A percentile compares a stretch with the other conserved stretches of the same genome.
Evolutionary conservation across 257 asterid species (phyloP).

Genomic region (Solanum clarkiae): DNA sequence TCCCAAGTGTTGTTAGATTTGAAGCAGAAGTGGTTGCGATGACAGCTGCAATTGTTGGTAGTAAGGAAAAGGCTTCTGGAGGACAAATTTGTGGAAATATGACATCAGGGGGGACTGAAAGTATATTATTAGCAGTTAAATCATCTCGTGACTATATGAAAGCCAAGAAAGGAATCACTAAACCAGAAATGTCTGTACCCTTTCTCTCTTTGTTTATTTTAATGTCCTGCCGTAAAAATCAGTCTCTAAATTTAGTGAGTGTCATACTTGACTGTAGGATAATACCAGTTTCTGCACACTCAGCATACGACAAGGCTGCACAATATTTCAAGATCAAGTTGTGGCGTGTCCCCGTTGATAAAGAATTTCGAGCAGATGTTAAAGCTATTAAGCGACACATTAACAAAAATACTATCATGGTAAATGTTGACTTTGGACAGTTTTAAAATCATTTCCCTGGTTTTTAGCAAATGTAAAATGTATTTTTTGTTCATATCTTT

Average conservation of each 20-base stretch:
- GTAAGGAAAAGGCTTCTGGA: constrained; percentile 70
- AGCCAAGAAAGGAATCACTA: constrained; percentile 66
- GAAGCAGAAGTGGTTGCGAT: constrained; percentile 91
- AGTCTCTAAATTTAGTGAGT: constrained; percentile 9
- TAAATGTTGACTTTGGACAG: constrained; percentile 6
- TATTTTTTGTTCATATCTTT: not conserved
- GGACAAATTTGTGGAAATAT: constrained; percentile 93
- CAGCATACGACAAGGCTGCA: constrained; percentile 98
- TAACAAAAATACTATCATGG: constrained; percentile 83
- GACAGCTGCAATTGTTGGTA: constrained; percentile 93
- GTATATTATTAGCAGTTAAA: constrained; percentile 86
- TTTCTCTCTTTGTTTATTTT: not conserved
- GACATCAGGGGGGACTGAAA: constrained; percentile 99
- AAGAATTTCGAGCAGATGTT: constrained; percentile 76
- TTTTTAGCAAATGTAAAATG: not conserved
- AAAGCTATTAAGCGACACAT: constrained; percentile 55
- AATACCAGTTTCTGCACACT: constrained; percentile 96
- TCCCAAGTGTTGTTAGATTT: constrained; percentile 83
- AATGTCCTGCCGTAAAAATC: not conserved
- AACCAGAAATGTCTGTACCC: constrained; percentile 77
- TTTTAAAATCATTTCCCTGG: not conserved
- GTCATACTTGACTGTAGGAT: constrained; percentile 45
- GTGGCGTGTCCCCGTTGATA: constrained; percentile 86
- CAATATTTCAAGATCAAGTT: constrained; percentile 87
- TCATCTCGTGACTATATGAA: constrained; percentile 92